Base-by-base conservation (phyloP, 768 basidiomycete species). In the Auricularia sp. region DNA sequence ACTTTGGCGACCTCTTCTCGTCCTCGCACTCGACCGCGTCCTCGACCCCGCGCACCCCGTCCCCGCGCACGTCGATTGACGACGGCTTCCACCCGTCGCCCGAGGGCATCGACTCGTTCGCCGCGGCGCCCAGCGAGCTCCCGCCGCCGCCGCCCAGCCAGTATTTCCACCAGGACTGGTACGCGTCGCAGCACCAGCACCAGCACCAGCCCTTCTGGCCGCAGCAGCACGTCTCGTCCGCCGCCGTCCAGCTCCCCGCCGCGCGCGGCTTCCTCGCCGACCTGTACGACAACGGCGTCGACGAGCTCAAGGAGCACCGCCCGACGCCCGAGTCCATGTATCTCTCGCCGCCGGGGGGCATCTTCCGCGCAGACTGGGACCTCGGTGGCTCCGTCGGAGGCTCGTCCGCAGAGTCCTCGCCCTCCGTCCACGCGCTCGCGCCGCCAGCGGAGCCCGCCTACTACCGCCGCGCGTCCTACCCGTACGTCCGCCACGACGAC, bases 401-500 rank as follows among this genome's bases (percentile, higher is more conserved):
- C 42, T 35, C 44, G 11, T 54, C 62, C 13, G 54, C 59, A 29
- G 33, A 35, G 62, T 51, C 42, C 4, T 34, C 35, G 33, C 59
- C 64, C 8, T 33, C 18, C 58, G 62, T 64, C 21, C 42, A 54
- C 44, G 18, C 63, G 7, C 61, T 34, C 75, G 75, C n/a, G 74
- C 75, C 24, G 74, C 69, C 76, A 65, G 72, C 70, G 1, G 75
- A 76, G 4, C 67, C 72, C 64, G 75, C 77, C 65, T 74, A 71
- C 62, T 75, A 78, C 67, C 87, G 90, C 61, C 81, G 90, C 66
- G 85, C 86, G 1, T 91, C 90, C 0, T 90, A 84, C 75, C 90
- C 90, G 58, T 87, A 85, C 71, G 87, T 88, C 62, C 82, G 88
- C 54, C 87, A 89, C 68, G 90, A 92, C 75, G 80, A 81, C 62